Conservation (phyloP, 2,329 filamentous ascomycete species). For the Emydomyces testavorans region DNA sequence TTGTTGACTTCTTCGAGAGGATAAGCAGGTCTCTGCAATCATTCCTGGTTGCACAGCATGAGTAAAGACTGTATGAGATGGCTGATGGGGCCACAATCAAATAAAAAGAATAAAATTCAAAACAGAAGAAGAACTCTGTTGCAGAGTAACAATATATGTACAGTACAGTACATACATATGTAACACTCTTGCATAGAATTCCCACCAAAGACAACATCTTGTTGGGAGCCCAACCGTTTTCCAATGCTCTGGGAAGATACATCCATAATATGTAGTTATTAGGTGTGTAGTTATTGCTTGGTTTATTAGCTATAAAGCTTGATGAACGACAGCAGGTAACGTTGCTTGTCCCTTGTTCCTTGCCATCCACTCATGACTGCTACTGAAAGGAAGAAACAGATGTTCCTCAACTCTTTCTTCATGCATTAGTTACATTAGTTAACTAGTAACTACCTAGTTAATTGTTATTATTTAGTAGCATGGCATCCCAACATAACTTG, state of each 20-base stretch:
- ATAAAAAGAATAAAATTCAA: no score
- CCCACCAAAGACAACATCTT: constrained; percentile 6
- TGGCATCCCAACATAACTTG: not conserved
- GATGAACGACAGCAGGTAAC: not conserved
- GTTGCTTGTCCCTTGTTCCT: not conserved
- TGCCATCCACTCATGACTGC: not conserved
- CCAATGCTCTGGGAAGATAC: constrained; percentile 1
- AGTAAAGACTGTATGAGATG: no score
- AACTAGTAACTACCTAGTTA: no score
- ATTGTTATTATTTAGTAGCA: no score
- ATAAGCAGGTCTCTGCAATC: no score
- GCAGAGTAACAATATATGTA: no score
- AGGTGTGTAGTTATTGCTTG: not conserved
- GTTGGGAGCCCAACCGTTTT: constrained; percentile 11
- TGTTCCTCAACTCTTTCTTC: not conserved
- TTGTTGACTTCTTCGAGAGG: no score
- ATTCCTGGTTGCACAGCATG: no score
- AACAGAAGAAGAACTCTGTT: no score
- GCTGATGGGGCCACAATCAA: no score
- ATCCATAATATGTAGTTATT: no score
- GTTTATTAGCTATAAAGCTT: not conserved
- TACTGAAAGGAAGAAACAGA: not conserved
- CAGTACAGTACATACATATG: no score
- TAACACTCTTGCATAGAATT: not conserved
- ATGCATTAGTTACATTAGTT: constrained; percentile 10